phyloP scores from a whole-genome alignment of 2,329 filamentous ascomycete species.

The Hirsutella minnesotensis region DNA sequence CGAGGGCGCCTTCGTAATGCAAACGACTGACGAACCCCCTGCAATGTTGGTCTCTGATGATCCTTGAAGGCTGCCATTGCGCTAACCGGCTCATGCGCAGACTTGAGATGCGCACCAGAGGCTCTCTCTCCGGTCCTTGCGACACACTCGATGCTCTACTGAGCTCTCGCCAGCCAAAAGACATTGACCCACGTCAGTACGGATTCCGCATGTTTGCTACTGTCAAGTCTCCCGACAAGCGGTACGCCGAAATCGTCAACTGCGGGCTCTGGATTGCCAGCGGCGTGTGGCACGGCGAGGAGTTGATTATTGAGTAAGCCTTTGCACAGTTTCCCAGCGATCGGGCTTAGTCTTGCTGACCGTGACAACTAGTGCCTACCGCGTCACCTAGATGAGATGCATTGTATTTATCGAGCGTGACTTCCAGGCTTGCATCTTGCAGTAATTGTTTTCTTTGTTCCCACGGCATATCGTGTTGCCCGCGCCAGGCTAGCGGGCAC shows the following conservation, averaged over 20 bases:
- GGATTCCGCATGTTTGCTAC: constrained; percentile 37
- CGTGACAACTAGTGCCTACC: constrained; percentile 7
- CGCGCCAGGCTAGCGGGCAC: constrained; percentile 3
- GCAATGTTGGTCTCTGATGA: constrained; percentile 23
- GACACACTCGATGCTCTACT: constrained; percentile 29
- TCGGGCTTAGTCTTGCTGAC: constrained; percentile 1
- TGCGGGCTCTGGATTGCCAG: constrained; percentile 38
- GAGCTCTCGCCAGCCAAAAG: constrained; percentile 22
- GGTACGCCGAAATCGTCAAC: constrained; percentile 36
- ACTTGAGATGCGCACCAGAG: constrained; percentile 33
- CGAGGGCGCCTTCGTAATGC: constrained; percentile 36
- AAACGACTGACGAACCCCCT: constrained; percentile 33
- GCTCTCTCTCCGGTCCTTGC: constrained; percentile 34
- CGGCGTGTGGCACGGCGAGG: constrained; percentile 32
- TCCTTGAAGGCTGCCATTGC: background rate
- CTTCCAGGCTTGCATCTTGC: no score
- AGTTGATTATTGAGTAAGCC: constrained; percentile 34
- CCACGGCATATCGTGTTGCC: no score
- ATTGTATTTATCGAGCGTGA: background rate
- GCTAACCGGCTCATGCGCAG: constrained; percentile 7
- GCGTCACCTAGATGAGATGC: constrained; percentile 6
- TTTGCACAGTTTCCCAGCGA: background rate
- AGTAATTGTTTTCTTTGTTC: no score
- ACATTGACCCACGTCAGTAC: constrained; percentile 30
- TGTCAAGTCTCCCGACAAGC: constrained; percentile 36